Evolutionary conservation across 1,284 basidiomycete genomes (phyloP).

Genomic region (Ceratobasidium papillatum): DNA sequence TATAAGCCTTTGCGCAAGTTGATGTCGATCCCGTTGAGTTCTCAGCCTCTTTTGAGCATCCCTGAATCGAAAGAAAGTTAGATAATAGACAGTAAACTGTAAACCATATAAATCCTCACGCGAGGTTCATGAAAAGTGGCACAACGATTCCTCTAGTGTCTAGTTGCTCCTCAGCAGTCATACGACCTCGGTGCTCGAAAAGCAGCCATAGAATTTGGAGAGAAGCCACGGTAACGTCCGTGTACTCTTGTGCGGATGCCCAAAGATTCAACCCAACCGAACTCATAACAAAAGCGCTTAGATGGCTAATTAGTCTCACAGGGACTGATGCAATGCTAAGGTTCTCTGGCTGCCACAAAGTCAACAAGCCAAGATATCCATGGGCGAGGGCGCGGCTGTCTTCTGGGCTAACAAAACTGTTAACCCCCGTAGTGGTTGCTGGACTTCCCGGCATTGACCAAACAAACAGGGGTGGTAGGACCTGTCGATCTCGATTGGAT

Average conservation of each 20-base stretch:
- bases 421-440: not conserved
- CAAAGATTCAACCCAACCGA: not conserved
- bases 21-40: not conserved
- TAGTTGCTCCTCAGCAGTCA: not conserved
- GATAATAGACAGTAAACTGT: not conserved
- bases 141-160: not conserved
- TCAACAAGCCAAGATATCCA: not conserved
- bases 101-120: not conserved
- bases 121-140: not conserved
- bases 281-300: not conserved
- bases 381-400: not conserved
- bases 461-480: not conserved
- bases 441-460: not conserved
- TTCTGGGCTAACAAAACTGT: not conserved
- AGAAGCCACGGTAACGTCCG: not conserved
- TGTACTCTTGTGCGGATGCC: not conserved
- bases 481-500: not conserved
- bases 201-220: conserved; percentile 1
- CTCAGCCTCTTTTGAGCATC: not conserved
- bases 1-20: not conserved
- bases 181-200: not conserved
- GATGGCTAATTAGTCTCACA: not conserved
- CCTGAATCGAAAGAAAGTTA: not conserved
- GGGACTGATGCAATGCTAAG: not conserved
- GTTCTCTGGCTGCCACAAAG: not conserved